phyloP scores from a whole-genome alignment of 139 green algal genomes.

The Pleodorina starrii region DNA sequence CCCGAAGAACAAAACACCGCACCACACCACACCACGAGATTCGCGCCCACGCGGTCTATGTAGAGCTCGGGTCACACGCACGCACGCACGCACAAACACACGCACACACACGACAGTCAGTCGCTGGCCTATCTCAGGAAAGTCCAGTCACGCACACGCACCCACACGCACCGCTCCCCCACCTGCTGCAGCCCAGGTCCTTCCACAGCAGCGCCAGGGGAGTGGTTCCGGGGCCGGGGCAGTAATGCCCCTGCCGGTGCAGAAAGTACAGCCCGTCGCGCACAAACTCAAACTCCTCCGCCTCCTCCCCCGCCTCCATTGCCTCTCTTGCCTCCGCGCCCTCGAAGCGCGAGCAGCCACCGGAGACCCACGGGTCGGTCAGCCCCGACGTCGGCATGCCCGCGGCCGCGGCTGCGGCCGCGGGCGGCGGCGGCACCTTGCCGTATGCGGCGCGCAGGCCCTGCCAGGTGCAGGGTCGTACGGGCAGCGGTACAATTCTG shows the following conservation, averaged over 20 bases:
- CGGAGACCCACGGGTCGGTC: not conserved
- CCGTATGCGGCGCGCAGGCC: conserved; percentile 66
- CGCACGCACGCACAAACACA: too few relatives aligned
- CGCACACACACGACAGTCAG: too few relatives aligned
- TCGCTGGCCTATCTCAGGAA: too few relatives aligned
- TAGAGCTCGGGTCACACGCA: too few relatives aligned
- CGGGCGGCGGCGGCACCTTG: not conserved
- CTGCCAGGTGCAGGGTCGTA: conserved; percentile 50
- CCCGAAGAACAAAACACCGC: too few relatives aligned
- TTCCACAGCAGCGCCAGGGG: conserved; percentile 95
- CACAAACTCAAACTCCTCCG: conserved; percentile 62
- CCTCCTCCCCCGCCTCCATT: not conserved
- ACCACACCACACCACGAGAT: too few relatives aligned
- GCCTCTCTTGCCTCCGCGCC: too few relatives aligned
- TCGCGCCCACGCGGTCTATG: too few relatives aligned
- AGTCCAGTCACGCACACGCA: too few relatives aligned
- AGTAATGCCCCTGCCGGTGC: conserved; percentile 86
- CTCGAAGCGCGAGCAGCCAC: too few relatives aligned
- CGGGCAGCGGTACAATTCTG: conserved; percentile 54
- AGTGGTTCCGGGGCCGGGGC: conserved; percentile 55
- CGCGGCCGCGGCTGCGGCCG: not conserved
- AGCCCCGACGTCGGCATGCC: not conserved
- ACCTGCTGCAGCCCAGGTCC: conserved; percentile 80
- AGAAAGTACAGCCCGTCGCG: conserved; percentile 88
- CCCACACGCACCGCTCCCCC: too few relatives aligned